Conservation (phyloP, 2,329 filamentous ascomycete species). For the Setomelanomma holmii region DNA sequence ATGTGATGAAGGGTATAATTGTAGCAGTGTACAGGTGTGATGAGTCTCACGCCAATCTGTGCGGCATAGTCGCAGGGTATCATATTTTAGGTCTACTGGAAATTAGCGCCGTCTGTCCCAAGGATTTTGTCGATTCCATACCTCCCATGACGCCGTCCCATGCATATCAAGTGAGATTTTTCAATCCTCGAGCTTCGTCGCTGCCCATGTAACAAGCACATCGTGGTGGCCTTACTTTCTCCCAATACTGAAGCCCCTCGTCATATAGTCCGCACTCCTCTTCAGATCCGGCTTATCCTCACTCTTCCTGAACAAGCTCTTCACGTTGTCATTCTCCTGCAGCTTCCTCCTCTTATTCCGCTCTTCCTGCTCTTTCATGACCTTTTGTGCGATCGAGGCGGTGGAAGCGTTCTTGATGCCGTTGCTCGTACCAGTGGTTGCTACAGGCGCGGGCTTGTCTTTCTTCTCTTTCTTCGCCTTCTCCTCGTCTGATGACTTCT, state of each 20-base stretch:
- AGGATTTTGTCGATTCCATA: not conserved
- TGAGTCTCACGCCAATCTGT: too few relatives aligned
- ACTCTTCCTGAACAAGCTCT: conserved; percentile 54
- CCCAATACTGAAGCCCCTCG: conserved; percentile 54
- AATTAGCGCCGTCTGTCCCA: not conserved
- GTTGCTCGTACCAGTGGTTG: conserved; percentile 32
- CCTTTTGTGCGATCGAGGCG: conserved; percentile 82
- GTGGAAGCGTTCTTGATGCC: conserved; percentile 90
- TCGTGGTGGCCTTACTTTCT: conserved; percentile 32
- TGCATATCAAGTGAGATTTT: not conserved
- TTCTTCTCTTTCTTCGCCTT: conserved; percentile 24
- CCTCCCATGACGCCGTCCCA: not conserved
- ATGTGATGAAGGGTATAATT: too few relatives aligned
- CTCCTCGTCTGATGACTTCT: conserved; percentile 29
- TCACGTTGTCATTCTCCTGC: conserved; percentile 60
- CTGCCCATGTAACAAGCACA: not conserved
- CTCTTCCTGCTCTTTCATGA: conserved; percentile 85
- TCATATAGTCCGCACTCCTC: conserved; percentile 60
- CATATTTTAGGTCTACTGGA: not conserved
- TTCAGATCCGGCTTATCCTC: conserved; percentile 43
- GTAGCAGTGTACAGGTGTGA: too few relatives aligned
- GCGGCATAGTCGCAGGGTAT: not conserved
- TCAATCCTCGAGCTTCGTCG: not conserved
- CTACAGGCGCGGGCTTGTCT: conserved; percentile 2
- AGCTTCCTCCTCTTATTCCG: conserved; percentile 80